Conservation (phyloP, 257 asterid species). For the Ehretia macrophylla region DNA sequence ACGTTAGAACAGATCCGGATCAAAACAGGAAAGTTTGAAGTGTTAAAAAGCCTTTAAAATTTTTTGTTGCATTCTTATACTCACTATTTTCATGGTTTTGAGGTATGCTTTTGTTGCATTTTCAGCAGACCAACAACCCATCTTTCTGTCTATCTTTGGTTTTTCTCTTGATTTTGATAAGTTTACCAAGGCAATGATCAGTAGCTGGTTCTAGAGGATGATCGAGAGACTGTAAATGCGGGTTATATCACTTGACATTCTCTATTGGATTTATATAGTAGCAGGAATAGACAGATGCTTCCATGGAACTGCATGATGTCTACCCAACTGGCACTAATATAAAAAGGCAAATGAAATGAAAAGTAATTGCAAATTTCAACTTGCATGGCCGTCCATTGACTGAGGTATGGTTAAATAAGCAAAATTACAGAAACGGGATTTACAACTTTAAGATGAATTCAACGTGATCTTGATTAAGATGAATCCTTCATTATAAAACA, state of each 20-base stretch:
- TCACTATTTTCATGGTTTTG: slow-evolving; percentile 74
- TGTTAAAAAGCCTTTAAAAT: background rate
- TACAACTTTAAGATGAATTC: too few species aligned
- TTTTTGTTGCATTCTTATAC: background rate
- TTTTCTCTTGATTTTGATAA: slow-evolving; percentile 5
- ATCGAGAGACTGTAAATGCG: slow-evolving; percentile 14
- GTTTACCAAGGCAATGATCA: background rate
- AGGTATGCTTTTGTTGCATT: slow-evolving; percentile 86
- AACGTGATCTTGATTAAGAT: too few species aligned
- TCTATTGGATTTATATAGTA: slow-evolving; percentile 27
- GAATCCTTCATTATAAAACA: too few species aligned
- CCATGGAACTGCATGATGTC: slow-evolving; percentile 36
- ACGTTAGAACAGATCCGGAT: background rate
- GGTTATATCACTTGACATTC: slow-evolving; percentile 10
- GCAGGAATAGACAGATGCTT: slow-evolving; percentile 26
- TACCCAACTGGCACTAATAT: slow-evolving; percentile 47
- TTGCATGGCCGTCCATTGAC: background rate
- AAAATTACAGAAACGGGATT: too few species aligned
- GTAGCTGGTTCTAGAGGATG: background rate
- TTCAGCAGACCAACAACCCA: slow-evolving; percentile 92
- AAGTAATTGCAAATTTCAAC: background rate
- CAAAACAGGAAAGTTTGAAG: background rate
- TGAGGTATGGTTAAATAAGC: background rate
- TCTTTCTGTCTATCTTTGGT: slow-evolving; percentile 14
- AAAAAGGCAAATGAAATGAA: slow-evolving; percentile 11